Percentiles rank a stretch among this genome's conserved stretches.
Evolutionary conservation across 129 eudicot genomes (phyloP).

Genomic region (Lactuca sativa): DNA sequence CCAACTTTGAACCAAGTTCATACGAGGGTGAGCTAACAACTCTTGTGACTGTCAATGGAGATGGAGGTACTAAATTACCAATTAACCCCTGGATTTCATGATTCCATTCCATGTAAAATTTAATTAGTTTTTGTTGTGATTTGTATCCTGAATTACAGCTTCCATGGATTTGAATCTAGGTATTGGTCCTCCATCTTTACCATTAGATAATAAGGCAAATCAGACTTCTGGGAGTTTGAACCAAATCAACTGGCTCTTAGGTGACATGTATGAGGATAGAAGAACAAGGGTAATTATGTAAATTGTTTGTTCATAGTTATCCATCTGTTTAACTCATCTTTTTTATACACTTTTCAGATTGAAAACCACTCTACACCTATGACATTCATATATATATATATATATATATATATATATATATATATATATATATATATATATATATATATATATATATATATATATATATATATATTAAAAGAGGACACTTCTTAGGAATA

Average conservation of each 20-base stretch:
- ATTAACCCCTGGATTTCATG: conserved; percentile 3
- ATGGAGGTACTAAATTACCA: conserved; percentile 31
- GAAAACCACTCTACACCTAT: conserved; percentile 33
- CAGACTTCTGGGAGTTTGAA: conserved; percentile 31
- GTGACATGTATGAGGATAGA: conserved; percentile 20
- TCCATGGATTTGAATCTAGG: conserved; percentile 53
- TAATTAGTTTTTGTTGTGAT: neutral
- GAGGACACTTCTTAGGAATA: too few relatives aligned
- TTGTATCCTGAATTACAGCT: conserved; percentile 16
- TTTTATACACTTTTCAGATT: conserved; percentile 12
- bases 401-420: too few relatives aligned
- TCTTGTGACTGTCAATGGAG: conserved; percentile 12
- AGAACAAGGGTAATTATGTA: conserved; percentile 34
- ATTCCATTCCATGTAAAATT: neutral
- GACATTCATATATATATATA: too few relatives aligned
- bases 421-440: too few relatives aligned
- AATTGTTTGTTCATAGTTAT: neutral
- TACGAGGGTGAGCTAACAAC: conserved; percentile 28
- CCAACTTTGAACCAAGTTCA: conserved; percentile 40
- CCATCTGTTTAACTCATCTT: neutral
- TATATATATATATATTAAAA: too few relatives aligned
- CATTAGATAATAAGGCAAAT: conserved; percentile 20
- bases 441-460: too few relatives aligned
- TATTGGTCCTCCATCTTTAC: conserved; percentile 41
- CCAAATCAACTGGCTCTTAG: conserved; percentile 26